phyloP scores from a whole-genome alignment of 495 filamentous ascomycete species.

The Aspergillus taichungensis region DNA sequence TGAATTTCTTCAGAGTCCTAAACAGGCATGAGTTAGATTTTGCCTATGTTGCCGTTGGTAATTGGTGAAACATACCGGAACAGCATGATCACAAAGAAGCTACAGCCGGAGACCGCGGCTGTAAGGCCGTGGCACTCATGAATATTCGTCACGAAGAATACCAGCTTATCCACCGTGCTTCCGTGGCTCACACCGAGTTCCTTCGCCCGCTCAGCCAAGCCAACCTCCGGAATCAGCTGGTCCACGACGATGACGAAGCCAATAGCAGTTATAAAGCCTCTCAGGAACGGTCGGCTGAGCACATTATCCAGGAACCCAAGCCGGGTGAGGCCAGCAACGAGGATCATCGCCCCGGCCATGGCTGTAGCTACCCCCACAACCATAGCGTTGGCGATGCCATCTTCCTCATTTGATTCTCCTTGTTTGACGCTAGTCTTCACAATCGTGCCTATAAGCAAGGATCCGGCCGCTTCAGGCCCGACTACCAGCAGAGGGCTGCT shows the following conservation, averaged over 20 bases:
- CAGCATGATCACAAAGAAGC: conserved; percentile 84
- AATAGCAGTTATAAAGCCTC: conserved; percentile 94
- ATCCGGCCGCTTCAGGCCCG: conserved; percentile 90
- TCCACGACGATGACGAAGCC: conserved; percentile 94
- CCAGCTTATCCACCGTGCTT: conserved; percentile 74
- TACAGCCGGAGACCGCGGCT: conserved; percentile 60
- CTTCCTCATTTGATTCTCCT: conserved; percentile 59
- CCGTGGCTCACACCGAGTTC: conserved; percentile 59
- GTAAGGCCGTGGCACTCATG: conserved; percentile 63
- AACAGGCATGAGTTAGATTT: background rate
- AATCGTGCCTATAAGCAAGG: conserved; percentile 78
- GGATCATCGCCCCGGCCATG: conserved; percentile 77
- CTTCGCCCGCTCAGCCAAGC: conserved; percentile 55
- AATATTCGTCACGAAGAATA: conserved; percentile 65
- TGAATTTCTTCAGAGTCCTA: conserved; percentile 69
- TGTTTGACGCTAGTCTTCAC: conserved; percentile 67
- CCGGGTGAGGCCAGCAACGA: conserved; percentile 71
- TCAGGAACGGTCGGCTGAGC: conserved; percentile 79
- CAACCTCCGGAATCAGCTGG: conserved; percentile 85
- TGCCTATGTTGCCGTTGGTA: background rate
- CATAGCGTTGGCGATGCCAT: conserved; percentile 60
- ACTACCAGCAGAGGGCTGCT: conserved; percentile 91
- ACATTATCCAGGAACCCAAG: conserved; percentile 96
- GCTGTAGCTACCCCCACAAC: conserved; percentile 86
- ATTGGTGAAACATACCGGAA: conserved; percentile 47